Conservation (phyloP, 768 basidiomycete species). For the Rhodotorula kratochvilovae region DNA sequence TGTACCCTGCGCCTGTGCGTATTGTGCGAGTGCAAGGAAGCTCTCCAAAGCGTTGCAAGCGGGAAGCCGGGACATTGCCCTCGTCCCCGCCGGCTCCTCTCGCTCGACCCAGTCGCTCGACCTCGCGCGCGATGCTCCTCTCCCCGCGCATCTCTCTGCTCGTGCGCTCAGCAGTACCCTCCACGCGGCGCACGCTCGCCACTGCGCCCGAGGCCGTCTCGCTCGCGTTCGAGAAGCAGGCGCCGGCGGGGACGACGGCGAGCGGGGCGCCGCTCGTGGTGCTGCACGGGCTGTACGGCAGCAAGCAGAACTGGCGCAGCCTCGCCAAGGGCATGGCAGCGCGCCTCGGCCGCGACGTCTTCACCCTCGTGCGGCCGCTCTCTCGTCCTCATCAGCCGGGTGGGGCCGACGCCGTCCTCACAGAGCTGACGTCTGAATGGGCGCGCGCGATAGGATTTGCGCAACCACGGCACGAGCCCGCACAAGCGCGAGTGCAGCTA, state of each 20-base stretch:
- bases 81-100: too few species aligned
- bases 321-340: constrained; percentile 69
- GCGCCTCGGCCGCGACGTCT: constrained; percentile 64
- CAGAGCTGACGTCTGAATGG: neutral
- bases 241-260: neutral
- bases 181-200: neutral
- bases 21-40: too few species aligned
- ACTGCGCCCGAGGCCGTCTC: constrained; percentile 1
- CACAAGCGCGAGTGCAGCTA: constrained; percentile 72
- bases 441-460: constrained; percentile 59
- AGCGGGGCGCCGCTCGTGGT: constrained; percentile 39
- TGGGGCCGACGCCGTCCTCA: neutral
- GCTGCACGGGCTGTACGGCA: constrained; percentile 47
- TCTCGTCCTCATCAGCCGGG: neutral
- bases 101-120: too few species aligned
- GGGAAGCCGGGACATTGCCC: too few species aligned
- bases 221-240: constrained; percentile 22
- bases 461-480: constrained; percentile 84
- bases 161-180: neutral
- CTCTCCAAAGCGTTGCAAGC: too few species aligned
- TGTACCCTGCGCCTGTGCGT: too few species aligned
- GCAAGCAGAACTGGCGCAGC: constrained; percentile 83
- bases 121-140: neutral
- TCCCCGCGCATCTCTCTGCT: too few species aligned
- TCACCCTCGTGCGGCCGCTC: constrained; percentile 57